Base-by-base conservation (phyloP, 805 yeast species). In the Pichia pseudocactophila region DNA sequence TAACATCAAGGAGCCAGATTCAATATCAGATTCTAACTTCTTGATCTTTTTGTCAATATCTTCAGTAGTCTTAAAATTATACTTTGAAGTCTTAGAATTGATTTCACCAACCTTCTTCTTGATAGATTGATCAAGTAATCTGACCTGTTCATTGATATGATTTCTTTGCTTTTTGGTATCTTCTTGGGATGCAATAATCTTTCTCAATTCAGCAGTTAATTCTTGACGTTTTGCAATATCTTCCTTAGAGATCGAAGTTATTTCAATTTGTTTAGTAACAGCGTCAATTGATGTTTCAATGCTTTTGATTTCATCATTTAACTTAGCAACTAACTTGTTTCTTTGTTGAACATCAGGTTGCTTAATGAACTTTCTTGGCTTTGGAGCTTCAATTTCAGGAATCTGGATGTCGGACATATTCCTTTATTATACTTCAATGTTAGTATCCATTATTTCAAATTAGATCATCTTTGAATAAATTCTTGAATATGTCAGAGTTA, bases 81-180 rank as follows among this genome's bases (percentile, higher is more conserved):
- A 71, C 66, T 82, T 85, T 45, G 86, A 72, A 45, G 82, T 77
- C 58, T 78, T 73, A 34, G 79, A 71, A 62, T 78, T 82, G 54
- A 90, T 74, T 53, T 88, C 95, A 49, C 68, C 65, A 54, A 80
- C 74, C 68, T 81, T 83, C 64, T 80, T 78, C 72, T 85, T 84
- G 64, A 86, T 67, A 44, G 69, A 69, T 43, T 73, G 66, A 55
- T 92, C 97, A 48, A 80, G 63, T 34, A 69, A 69, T 62, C 78
- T 82, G 59, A 90, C 76, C 64, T 82, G 85, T 47, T 80, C 85
- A 53, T 68, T 72, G 40, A 63, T 46, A 36, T 44, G 42, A 38
- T 56, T 54, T 49, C 65, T 57, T 50, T 63, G 56, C 41, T 52
- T 52, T 50, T 64, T 64, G 42, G 57, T 48, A 25, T 56, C 60